Base-by-base conservation (phyloP, 805 yeast species). In the Candida anglica region DNA sequence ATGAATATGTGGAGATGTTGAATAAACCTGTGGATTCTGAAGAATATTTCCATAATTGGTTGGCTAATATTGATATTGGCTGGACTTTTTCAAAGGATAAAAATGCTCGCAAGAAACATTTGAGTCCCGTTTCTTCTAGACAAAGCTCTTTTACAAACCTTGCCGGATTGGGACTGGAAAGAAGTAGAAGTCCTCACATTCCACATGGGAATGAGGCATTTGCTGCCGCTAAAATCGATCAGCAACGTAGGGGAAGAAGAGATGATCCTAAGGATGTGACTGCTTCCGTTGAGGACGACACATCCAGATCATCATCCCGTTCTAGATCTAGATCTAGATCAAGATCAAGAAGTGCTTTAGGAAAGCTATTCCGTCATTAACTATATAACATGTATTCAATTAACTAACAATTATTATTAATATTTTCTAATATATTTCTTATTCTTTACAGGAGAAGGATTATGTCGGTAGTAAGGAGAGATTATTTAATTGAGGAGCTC, bases 1-100 rank as follows among this genome's bases (percentile, higher is more conserved):
- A 64, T 41, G 48, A 53, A 27, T 53, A 56, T 36, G 42, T 44
- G n/a, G 66, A 58, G 35, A 40, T 36, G 21, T 52, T 66, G 31
- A 42, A 45, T 1, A 38, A 37, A 7, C 66, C 68, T 3, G 48
- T 66, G n/a, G 58, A 56, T 18, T 43, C 54, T 6, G 58, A 53
- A 28, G 32, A 42, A n/a, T 66, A 65, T 43, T 66, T 66, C 40
- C 52, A 52, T 34, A 50, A 60, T 38, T 60, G 60, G 61, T 40
- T 65, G 6, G 50, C 48, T 24, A 37, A 44, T 16, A 50, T 58
- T 16, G 66, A 59, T 32, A 40, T 45, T 6, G 26, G 41, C 3
- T 32, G 34, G 34, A 41, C 50, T 3, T 43, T 41, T 19, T 21
- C 31, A 14, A 45, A 42, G 34, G 54, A 50, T 9, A 51, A 47